These are phyloP conservation scores for Aurifilum marmelostoma DNA, from an alignment of 2,329 filamentous ascomycete genomes.

Conservation along the genomic window DNA sequence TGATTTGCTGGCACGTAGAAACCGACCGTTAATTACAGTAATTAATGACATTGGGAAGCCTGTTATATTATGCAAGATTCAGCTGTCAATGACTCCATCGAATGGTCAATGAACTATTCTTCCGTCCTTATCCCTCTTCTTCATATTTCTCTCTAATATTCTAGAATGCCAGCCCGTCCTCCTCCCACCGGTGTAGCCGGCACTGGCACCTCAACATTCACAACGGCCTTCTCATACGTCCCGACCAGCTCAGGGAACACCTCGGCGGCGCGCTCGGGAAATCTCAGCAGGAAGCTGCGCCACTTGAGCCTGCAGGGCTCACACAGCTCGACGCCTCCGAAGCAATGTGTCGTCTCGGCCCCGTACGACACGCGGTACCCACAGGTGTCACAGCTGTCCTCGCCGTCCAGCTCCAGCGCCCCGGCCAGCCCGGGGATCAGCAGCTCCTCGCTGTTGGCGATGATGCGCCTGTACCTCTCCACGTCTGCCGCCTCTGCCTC, in stretches of 20 bases:
- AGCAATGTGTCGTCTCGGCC: constrained; percentile 19
- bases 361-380: constrained; percentile 26
- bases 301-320: constrained; percentile 10
- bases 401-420: constrained; percentile 24
- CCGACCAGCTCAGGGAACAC: background rate
- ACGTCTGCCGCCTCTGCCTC: background rate
- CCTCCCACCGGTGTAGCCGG: background rate
- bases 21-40: too few species aligned
- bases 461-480: constrained; percentile 26
- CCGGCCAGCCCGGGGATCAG: constrained; percentile 31
- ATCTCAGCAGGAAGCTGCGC: background rate
- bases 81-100: too few species aligned
- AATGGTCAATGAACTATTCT: too few species aligned
- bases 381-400: constrained; percentile 27
- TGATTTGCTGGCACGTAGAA: too few species aligned
- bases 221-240: background rate
- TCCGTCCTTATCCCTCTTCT: too few species aligned
- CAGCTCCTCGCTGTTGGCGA: constrained; percentile 25
- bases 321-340: constrained; percentile 31
- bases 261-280: constrained; percentile 10
- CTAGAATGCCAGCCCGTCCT: too few species aligned
- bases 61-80: too few species aligned
- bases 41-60: too few species aligned
- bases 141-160: too few species aligned
- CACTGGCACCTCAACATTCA: background rate